phyloP scores from a whole-genome alignment of 306 rosid species.

The Cicer judaicum region DNA sequence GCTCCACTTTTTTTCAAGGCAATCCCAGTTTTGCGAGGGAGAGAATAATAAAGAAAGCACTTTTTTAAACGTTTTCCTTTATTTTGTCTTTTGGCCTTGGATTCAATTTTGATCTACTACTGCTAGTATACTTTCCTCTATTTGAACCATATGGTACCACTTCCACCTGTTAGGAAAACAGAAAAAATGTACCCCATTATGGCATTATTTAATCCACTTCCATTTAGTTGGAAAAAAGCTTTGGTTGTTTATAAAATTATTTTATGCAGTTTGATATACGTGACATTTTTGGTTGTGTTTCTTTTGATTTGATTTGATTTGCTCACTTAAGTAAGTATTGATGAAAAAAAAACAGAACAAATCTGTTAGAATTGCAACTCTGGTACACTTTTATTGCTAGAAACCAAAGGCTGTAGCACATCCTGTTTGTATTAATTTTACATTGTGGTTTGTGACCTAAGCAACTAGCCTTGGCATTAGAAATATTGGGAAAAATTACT shows the following conservation, averaged over 20 bases:
- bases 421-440: constrained; percentile 2
- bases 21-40: background rate
- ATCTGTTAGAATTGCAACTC: background rate
- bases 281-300: too few relatives aligned
- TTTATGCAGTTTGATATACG: too few relatives aligned
- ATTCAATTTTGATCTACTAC: constrained; percentile 15
- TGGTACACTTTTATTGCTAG: constrained; percentile 9
- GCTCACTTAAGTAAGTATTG: too few relatives aligned
- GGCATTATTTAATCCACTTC: background rate
- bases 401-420: background rate
- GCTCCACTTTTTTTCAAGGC: constrained; percentile 4
- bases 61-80: constrained; percentile 7
- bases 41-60: background rate
- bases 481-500: too few relatives aligned
- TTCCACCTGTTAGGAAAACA: background rate
- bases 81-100: constrained; percentile 1
- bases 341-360: too few relatives aligned
- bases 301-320: too few relatives aligned
- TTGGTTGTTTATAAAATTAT: background rate
- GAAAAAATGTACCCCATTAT: background rate
- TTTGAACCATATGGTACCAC: constrained; percentile 14
- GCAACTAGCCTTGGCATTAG: constrained; percentile 1
- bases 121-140: background rate
- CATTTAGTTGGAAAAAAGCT: background rate
- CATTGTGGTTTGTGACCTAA: background rate